A percentile compares a stretch with the other conserved stretches of the same genome.
phyloP scores from a whole-genome alignment of 2,329 filamentous ascomycete species.

The Aspergillus unguis region DNA sequence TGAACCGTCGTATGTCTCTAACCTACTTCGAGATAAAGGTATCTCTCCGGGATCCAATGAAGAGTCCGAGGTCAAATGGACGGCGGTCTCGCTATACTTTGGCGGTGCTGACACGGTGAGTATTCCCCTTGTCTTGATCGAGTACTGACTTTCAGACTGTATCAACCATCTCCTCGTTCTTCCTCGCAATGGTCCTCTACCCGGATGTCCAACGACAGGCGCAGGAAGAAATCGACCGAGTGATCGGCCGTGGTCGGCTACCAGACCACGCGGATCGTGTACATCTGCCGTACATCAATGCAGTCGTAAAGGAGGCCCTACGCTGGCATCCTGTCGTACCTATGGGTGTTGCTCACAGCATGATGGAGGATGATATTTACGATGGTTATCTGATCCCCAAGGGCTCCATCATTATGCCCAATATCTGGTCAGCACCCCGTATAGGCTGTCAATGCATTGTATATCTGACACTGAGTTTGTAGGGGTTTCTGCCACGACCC shows the following conservation, averaged over 20 bases:
- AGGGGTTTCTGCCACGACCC: constrained; percentile 10
- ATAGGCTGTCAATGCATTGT: background rate
- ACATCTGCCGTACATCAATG: constrained; percentile 32
- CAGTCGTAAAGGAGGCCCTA: constrained; percentile 32
- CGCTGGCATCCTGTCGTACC: constrained; percentile 31
- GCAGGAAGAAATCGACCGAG: background rate
- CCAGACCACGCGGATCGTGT: constrained; percentile 13
- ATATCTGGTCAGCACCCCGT: constrained; percentile 33
- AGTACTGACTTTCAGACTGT: constrained; percentile 9
- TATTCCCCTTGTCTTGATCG: background rate
- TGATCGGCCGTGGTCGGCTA: background rate
- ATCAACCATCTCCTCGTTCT: constrained; percentile 16
- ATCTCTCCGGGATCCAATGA: constrained; percentile 25
- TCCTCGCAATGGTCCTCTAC: constrained; percentile 20
- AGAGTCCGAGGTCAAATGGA: constrained; percentile 29
- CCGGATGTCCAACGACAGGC: background rate
- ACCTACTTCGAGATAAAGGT: constrained; percentile 35
- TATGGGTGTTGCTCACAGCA: constrained; percentile 25
- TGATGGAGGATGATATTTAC: constrained; percentile 23
- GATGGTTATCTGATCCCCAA: constrained; percentile 33
- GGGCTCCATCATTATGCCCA: constrained; percentile 33
- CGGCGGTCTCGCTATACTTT: constrained; percentile 41
- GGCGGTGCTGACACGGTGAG: constrained; percentile 44
- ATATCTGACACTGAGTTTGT: background rate
- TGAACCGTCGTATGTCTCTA: constrained; percentile 41